Evolutionary conservation across 192 early-diverging fungal species (phyloP), one percentile per base, ranked within the genome.

Genomic region (Linderina pennispora): DNA sequence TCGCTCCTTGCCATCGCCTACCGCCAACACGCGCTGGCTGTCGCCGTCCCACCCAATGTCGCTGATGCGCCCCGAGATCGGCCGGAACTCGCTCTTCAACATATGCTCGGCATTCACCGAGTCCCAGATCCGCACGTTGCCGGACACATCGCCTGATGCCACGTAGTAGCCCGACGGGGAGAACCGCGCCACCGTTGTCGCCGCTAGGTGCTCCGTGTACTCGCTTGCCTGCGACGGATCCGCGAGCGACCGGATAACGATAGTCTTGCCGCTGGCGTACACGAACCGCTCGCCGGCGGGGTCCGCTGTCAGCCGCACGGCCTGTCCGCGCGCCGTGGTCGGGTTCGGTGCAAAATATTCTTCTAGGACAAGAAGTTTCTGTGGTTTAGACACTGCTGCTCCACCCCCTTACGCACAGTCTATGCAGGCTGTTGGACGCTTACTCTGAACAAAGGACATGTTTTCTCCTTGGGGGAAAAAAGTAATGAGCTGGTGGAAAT

Each of bases 101-200:
- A 88, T 82, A 31, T 94, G 88, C 43, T 85, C 83, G 20, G 76
- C 80, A 48, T 82, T 78, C 3, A 85, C 67, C 14, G 88, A 79
- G 53, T 95, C 96, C 96, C 96, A 98, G 35, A 98, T 84, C 24
- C 91, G 80, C 35, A 98, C 82, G 60, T 91, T 93, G 28, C 96
- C 96, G 4, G 19, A 13, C n/a, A 36, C 74, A 87, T 90, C 94
- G 55, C 89, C 96, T 28, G 94, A 97, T 1, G 93, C 93, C 43
- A 97, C 87, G 72, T 97, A 98, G 72, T 82, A 93, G 37, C 96
- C 92, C 50, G 84, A 88, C 3, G 96, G 92, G 23, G 91, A 77
- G 54, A 90, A 95, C 23, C 83, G 75, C 6, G 96, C 96, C 19
- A 92, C 92, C 4, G 88, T 92, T 1, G 87, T 78, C 41, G 78